These are phyloP conservation scores for Trichoderma simmonsii DNA, from an alignment of 2,329 filamentous ascomycete species.

Conservation along the genomic window DNA sequence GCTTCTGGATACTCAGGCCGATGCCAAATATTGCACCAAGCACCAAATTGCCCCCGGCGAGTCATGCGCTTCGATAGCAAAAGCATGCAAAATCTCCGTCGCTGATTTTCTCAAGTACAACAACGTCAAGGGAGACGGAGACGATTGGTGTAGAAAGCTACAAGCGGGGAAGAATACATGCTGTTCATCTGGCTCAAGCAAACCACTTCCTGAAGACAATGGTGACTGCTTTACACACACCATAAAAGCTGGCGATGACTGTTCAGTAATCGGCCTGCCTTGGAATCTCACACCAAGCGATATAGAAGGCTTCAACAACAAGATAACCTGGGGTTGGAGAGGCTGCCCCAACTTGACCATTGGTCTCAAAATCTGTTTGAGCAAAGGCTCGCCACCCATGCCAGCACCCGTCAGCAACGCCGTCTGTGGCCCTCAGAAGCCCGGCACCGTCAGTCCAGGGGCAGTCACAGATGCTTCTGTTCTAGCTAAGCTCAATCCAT, in stretches of 20 bases:
- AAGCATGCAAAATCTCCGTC: neutral
- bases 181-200: slow-evolving; percentile 34
- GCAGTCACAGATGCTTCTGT: slow-evolving; percentile 15
- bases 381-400: slow-evolving; percentile 24
- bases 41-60: neutral
- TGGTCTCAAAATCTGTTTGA: slow-evolving; percentile 24
- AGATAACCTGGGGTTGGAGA: slow-evolving; percentile 28
- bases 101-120: slow-evolving; percentile 35
- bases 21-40: neutral
- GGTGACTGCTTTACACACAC: slow-evolving; percentile 36
- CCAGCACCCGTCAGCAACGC: slow-evolving; percentile 23
- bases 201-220: slow-evolving; percentile 34
- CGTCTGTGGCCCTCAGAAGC: slow-evolving; percentile 25
- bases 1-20: neutral
- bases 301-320: slow-evolving; percentile 25
- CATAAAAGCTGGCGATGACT: slow-evolving; percentile 33
- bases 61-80: neutral
- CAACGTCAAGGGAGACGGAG: slow-evolving; percentile 23
- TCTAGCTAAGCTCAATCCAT: slow-evolving; percentile 29
- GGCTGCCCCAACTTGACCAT: slow-evolving; percentile 21
- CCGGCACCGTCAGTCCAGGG: slow-evolving; percentile 23
- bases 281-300: slow-evolving; percentile 20
- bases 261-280: slow-evolving; percentile 29
- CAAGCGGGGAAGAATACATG: slow-evolving; percentile 35
- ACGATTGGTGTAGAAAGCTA: slow-evolving; percentile 33